These are phyloP conservation scores for Coniochaeta pulveracea DNA, from an alignment of 2,329 filamentous ascomycete species.

Conservation along the genomic window DNA sequence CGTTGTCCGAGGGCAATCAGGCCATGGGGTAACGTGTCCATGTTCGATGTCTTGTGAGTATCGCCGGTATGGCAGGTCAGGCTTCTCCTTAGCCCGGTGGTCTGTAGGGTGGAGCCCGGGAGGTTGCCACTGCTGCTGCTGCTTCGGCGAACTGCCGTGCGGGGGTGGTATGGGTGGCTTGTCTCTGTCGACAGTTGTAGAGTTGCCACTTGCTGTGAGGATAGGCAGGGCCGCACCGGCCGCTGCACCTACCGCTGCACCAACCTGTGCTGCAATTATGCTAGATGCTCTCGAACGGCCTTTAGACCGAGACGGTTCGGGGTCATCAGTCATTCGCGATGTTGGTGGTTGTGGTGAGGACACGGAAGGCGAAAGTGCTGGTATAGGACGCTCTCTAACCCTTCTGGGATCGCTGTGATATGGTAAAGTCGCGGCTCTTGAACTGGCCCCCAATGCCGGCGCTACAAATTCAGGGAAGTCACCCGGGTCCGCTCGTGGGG, in stretches of 20 bases:
- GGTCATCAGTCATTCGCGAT: constrained; percentile 1
- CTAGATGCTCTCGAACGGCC: constrained; percentile 3
- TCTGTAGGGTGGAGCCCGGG: constrained; percentile 30
- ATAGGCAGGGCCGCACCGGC: constrained; percentile 9
- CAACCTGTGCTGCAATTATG: not conserved
- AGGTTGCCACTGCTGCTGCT: constrained; percentile 26
- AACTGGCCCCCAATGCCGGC: constrained; percentile 8
- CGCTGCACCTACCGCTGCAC: constrained; percentile 12
- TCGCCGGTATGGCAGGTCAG: constrained; percentile 35
- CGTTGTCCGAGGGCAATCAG: constrained; percentile 57
- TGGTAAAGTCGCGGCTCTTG: constrained; percentile 13
- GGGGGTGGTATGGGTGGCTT: constrained; percentile 12
- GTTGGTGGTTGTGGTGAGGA: not conserved
- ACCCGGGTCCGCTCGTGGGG: constrained; percentile 14
- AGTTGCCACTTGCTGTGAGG: constrained; percentile 9
- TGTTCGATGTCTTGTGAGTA: constrained; percentile 41
- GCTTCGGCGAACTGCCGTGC: constrained; percentile 11
- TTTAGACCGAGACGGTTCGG: not conserved
- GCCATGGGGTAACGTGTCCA: constrained; percentile 36
- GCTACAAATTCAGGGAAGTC: constrained; percentile 11
- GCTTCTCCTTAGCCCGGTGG: constrained; percentile 23
- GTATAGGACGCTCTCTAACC: not conserved
- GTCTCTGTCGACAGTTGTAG: constrained; percentile 12
- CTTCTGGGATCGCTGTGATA: constrained; percentile 1
- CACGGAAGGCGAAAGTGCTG: not conserved